Evolutionary conservation across 306 rosid genomes (phyloP).

Genomic region (Cucurbita maxima): DNA sequence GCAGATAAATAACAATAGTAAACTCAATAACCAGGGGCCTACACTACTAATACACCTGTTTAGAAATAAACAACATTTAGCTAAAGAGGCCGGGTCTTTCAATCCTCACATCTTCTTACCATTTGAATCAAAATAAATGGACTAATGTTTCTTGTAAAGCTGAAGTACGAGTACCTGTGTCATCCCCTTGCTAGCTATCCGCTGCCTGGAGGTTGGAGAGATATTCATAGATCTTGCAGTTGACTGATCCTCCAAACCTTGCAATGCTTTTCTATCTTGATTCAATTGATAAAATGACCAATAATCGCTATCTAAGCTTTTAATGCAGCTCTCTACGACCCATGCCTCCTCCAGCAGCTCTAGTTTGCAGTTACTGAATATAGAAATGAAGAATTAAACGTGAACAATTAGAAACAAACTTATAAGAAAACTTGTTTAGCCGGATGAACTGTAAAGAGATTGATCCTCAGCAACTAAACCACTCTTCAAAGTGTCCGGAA

Average conservation of each 20-base stretch:
- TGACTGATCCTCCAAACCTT: neutral
- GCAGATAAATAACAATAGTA: constrained; percentile 47
- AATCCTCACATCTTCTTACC: constrained; percentile 45
- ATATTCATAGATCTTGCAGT: neutral
- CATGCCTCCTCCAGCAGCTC: constrained; percentile 16
- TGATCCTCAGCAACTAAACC: constrained; percentile 15
- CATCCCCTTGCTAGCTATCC: constrained; percentile 32
- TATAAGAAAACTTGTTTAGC: constrained; percentile 29
- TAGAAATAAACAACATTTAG: constrained; percentile 19
- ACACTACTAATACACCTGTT: constrained; percentile 37
- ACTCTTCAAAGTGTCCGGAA: neutral
- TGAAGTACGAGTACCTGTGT: constrained; percentile 12
- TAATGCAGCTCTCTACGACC: constrained; percentile 21
- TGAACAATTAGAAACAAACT: constrained; percentile 25
- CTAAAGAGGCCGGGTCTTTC: constrained; percentile 22
- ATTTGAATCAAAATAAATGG: constrained; percentile 39
- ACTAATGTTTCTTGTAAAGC: constrained; percentile 22
- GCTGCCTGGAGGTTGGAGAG: constrained; percentile 9
- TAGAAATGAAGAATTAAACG: constrained; percentile 30
- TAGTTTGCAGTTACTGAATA: constrained; percentile 24
- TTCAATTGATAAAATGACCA: neutral
- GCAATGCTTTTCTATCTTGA: neutral
- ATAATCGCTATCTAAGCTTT: constrained; percentile 13
- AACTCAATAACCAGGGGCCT: constrained; percentile 56
- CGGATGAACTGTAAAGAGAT: constrained; percentile 18